Evolutionary conservation across 2,329 filamentous ascomycete species (phyloP), one percentile per base, ranked within the genome.

Genomic region (Gaeumannomyces sp.): DNA sequence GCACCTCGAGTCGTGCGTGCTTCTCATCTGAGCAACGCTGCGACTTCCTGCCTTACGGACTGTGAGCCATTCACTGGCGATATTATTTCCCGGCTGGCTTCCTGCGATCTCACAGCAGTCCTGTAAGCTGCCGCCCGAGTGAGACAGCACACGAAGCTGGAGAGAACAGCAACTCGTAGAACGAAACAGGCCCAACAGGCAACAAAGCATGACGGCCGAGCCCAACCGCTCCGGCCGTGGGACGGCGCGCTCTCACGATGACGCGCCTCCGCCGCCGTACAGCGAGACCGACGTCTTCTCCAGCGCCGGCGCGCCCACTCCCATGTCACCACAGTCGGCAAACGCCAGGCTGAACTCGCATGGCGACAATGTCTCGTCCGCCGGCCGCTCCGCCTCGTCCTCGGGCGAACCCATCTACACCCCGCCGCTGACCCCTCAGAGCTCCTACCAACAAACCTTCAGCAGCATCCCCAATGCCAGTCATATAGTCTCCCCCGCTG

Each of bases 231-330:
- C 22, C 45, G 45, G 45, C 45, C 45, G 45, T n/a, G 45, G 45
- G 45, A 50, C 45, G 19, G 45, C 45, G 5, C 14, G 11, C 35
- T 45, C 11, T 6, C 33, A 27, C 7, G 74, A 78, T 64, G 76
- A 82, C 66, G 71, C 73, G 10, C 81, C 83, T 27, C 84, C 83
- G 58, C 83, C 83, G 5, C 84, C 85, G 7, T 87, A 87, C 69
- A 80, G 80, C 56, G 83, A 85, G 72, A 85, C 81, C 22, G 84
- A 86, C 71, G 79, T 83, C 53, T 83, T 80, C 74, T 84, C 82
- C 19, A 76, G 71, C 62, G 74, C 80, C 4, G 76, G 75, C 35
- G 63, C 65, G 64, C 64, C 57, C 31, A 69, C 71, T 7, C 64
- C 66, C 64, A 65, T 70, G 68, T 63, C 69, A 69, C 68, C 63